These are phyloP conservation scores for Elymus sibiricus DNA, from an alignment of 176 grass and related monocot genomes.

Conservation along the genomic window DNA sequence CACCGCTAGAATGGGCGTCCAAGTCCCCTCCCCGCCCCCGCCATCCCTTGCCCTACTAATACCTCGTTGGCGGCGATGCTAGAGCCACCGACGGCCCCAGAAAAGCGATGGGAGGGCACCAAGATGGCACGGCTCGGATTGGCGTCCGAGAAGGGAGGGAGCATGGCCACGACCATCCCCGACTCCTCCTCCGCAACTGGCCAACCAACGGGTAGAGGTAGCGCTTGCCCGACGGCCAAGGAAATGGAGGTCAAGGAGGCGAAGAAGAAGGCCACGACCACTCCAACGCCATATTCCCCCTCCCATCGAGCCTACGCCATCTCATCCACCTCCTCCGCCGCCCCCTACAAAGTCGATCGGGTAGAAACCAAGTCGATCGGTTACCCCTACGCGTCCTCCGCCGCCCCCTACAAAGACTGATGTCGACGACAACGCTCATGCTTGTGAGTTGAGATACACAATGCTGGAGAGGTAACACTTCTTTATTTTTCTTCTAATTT, in stretches of 20 bases:
- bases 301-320: neutral
- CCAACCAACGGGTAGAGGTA: too few relatives aligned
- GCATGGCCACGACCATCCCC: rapidly evolving
- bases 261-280: neutral
- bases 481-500: neutral
- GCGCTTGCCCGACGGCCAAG: too few relatives aligned
- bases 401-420: neutral
- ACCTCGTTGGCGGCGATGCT: too few relatives aligned
- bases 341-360: neutral
- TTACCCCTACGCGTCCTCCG: too few relatives aligned
- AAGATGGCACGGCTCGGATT: too few relatives aligned
- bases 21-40: too few relatives aligned
- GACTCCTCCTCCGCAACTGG: too few relatives aligned
- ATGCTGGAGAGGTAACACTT: neutral
- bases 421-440: neutral
- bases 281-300: neutral
- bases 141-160: too few relatives aligned
- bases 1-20: too few relatives aligned
- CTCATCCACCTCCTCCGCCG: neutral
- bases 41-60: too few relatives aligned
- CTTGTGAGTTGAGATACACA: neutral
- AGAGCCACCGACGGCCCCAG: rapidly evolving
- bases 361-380: too few relatives aligned
- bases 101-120: too few relatives aligned
- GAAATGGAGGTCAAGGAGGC: neutral